Conservation (phyloP, 2,329 filamentous ascomycete genomes). For the Chrysosporium keratinophilum region DNA sequence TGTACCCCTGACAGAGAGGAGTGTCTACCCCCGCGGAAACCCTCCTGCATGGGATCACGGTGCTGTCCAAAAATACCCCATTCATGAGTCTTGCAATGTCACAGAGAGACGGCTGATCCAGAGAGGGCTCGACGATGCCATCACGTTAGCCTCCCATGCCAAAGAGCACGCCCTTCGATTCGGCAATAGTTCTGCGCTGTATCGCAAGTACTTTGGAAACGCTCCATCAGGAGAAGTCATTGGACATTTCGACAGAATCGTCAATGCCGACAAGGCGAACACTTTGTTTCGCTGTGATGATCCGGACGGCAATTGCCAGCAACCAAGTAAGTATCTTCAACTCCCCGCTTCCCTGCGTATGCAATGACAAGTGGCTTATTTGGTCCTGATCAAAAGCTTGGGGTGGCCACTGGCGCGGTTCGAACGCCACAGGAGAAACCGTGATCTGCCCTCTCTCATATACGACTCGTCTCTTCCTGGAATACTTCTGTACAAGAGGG, state of each 20-base stretch:
- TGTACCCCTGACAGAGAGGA: conserved; percentile 2
- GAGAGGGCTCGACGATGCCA: conserved; percentile 48
- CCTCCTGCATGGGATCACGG: conserved; percentile 26
- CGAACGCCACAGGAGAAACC: conserved; percentile 55
- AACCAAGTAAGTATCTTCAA: conserved; percentile 34
- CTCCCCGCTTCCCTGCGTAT: background rate
- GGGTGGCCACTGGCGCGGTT: conserved; percentile 58
- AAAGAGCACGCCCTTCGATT: conserved; percentile 44
- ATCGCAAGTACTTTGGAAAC: conserved; percentile 57
- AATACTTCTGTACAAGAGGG: conserved; percentile 51
- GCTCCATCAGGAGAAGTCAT: conserved; percentile 47
- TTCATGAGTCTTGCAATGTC: conserved; percentile 57
- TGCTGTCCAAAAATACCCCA: conserved; percentile 36
- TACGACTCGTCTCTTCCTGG: conserved; percentile 46
- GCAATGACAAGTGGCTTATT: background rate
- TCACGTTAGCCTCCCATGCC: conserved; percentile 50
- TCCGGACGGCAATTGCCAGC: conserved; percentile 52
- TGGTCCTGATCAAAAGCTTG: conserved; percentile 40
- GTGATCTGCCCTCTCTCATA: conserved; percentile 60
- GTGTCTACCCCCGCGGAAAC: background rate
- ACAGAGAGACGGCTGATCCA: conserved; percentile 50
- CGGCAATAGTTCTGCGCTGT: conserved; percentile 49
- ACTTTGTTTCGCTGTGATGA: conserved; percentile 60
- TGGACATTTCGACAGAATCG: conserved; percentile 50
- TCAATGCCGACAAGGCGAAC: conserved; percentile 46